Base-by-base conservation (phyloP, 768 basidiomycete genomes). In the Leucocoprinus birnbaumii region DNA sequence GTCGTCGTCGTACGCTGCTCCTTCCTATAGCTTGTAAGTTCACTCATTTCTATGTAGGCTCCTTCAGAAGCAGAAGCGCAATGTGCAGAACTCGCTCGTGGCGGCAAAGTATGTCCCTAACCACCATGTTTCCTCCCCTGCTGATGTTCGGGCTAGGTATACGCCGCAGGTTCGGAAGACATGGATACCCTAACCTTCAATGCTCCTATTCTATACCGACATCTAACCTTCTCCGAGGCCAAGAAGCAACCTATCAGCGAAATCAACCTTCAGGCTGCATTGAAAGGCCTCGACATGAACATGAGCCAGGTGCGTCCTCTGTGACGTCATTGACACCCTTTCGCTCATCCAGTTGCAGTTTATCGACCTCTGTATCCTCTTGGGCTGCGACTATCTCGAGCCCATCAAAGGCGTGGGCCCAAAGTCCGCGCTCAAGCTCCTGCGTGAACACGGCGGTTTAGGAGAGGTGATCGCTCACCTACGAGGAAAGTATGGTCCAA, bases 141-240 rank as follows among this genome's bases (percentile, higher is more conserved):
- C 38, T 35, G 5, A 53, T 14, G 41, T 26, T 44, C 6, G 9
- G 43, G 24, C 46, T 61, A 94, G 91, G 93, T 98, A 24, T 98
- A 92, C 67, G 97, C 92, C 1, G 95, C 97, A 7, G 97, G 97
- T 13, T 97, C 95, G 0, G 97, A 98, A 71, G 97, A 99, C 70
- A 99, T 99, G 97, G 97, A 99, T 64, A 99, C 97, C 7, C 83
- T 99, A 19, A 99, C 97, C 0, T 99, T 99, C 76, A 81, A 84
- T 61, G 75, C 96, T 0, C 96, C 97, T 1, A 86, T 96, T 42
- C 79, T 99, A 8, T 88, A 90, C 62, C 91, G 97, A 25, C 97
- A 98, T 71, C 82, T 99, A 56, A 98, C 97, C 11, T 98, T 98
- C 74, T 94, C 93, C 11, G 97, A 99, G 67, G 95, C 95, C 13